These are phyloP conservation scores for Penicillium sp. DNA, from an alignment of 2,329 filamentous ascomycete genomes.

Conservation along the genomic window DNA sequence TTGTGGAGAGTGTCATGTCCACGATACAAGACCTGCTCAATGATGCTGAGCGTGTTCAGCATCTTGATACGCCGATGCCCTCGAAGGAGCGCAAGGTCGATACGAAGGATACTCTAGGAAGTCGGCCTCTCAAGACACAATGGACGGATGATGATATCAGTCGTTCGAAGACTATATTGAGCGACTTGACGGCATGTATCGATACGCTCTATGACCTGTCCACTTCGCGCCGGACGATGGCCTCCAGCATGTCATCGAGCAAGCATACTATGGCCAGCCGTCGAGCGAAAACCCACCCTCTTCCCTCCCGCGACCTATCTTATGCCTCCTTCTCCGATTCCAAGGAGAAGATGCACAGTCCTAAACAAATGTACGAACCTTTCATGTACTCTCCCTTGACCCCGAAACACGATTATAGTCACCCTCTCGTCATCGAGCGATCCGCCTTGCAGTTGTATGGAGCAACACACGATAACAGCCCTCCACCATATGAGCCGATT, in stretches of 20 bases:
- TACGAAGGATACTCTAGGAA: constrained; percentile 40
- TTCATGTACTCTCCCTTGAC: constrained; percentile 35
- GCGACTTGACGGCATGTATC: constrained; percentile 66
- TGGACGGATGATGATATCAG: constrained; percentile 60
- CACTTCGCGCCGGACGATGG: constrained; percentile 58
- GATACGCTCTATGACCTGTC: constrained; percentile 71
- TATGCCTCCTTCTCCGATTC: constrained; percentile 47
- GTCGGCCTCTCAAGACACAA: constrained; percentile 45
- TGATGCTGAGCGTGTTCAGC: constrained; percentile 65
- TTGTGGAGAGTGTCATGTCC: constrained; percentile 67
- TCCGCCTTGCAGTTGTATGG: constrained; percentile 49
- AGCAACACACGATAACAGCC: constrained; percentile 47
- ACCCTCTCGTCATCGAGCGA: constrained; percentile 48
- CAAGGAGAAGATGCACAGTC: constrained; percentile 33
- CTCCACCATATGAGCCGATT: constrained; percentile 51
- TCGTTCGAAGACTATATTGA: constrained; percentile 64
- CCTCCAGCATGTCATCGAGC: constrained; percentile 44
- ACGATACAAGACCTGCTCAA: constrained; percentile 68
- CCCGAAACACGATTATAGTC: constrained; percentile 30
- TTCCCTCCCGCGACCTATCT: constrained; percentile 39
- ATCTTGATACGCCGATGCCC: constrained; percentile 48
- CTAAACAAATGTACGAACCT: constrained; percentile 33
- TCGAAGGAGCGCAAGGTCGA: constrained; percentile 45
- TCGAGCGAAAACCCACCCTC: constrained; percentile 36
- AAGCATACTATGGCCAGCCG: constrained; percentile 33